Evolutionary conservation across 345 rosid species (phyloP).

Genomic region (Gossypium arboreum): DNA sequence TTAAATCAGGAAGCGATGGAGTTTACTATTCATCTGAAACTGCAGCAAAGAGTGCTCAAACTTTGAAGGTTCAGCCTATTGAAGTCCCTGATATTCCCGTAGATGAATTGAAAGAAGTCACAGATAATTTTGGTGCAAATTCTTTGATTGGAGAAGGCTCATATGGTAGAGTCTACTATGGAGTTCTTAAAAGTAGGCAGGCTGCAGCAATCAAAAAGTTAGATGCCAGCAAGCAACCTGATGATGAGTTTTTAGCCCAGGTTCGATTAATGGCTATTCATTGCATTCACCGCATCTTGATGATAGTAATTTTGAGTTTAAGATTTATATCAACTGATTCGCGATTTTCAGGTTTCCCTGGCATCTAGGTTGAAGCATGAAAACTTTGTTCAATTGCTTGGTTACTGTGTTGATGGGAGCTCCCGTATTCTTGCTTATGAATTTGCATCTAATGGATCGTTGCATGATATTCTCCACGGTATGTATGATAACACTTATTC

Average conservation of each 20-base stretch:
- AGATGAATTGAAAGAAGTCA: constrained; percentile 55
- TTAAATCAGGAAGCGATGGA: constrained; percentile 41
- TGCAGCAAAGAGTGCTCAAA: constrained; percentile 48
- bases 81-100: constrained; percentile 60
- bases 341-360: constrained; percentile 57
- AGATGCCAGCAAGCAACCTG: constrained; percentile 70
- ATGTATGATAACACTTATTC: constrained; percentile 11
- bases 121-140: constrained; percentile 47
- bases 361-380: constrained; percentile 69
- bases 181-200: constrained; percentile 39
- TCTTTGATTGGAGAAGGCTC: constrained; percentile 82
- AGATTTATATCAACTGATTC: constrained; percentile 3
- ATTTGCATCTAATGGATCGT: too few species aligned
- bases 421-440: constrained; percentile 37
- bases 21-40: constrained; percentile 48
- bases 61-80: constrained; percentile 66
- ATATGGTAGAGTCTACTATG: constrained; percentile 67
- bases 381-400: constrained; percentile 66
- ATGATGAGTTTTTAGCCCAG: constrained; percentile 48
- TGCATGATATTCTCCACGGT: constrained; percentile 19
- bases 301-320: not conserved
- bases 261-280: constrained; percentile 18
- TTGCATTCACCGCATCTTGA: not conserved
- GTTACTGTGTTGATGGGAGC: constrained; percentile 67
- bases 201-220: constrained; percentile 65